These are phyloP conservation scores for Blastosporella zonata DNA, from an alignment of 1,284 basidiomycete genomes.

Conservation along the genomic window DNA sequence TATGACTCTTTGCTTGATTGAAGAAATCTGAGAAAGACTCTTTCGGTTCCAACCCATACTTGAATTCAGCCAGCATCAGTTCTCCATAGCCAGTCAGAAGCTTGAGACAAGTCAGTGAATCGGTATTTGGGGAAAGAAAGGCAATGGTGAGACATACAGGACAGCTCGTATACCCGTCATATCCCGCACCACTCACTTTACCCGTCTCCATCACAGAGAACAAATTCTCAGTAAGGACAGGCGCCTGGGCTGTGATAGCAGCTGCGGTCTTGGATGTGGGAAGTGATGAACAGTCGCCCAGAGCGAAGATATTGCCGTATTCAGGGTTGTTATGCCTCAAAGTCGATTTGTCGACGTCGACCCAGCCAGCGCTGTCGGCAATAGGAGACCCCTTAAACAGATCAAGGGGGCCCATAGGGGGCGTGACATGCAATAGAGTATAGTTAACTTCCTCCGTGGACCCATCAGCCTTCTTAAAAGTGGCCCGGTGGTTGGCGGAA, in stretches of 20 bases:
- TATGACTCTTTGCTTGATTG: constrained; percentile 68
- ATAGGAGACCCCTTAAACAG: constrained; percentile 80
- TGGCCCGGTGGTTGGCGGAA: constrained; percentile 68
- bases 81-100: constrained; percentile 82
- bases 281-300: constrained; percentile 89
- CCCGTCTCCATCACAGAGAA: constrained; percentile 73
- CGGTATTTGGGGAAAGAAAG: constrained; percentile 14
- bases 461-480: constrained; percentile 77
- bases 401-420: constrained; percentile 88
- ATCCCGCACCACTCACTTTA: constrained; percentile 60
- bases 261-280: constrained; percentile 97
- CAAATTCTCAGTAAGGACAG: constrained; percentile 91
- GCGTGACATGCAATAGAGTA: constrained; percentile 84
- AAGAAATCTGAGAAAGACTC: constrained; percentile 76
- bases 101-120: constrained; percentile 35
- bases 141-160: constrained; percentile 49
- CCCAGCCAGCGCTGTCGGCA: constrained; percentile 84
- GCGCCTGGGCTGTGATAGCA: constrained; percentile 88
- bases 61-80: constrained; percentile 88
- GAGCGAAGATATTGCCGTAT: constrained; percentile 81
- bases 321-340: constrained; percentile 81
- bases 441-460: constrained; percentile 71
- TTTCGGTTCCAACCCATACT: constrained; percentile 83
- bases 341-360: constrained; percentile 79
- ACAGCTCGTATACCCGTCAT: constrained; percentile 86